These are phyloP conservation scores for Phlegmacium glaucopus DNA, from an alignment of 768 basidiomycete species.

Conservation along the genomic window DNA sequence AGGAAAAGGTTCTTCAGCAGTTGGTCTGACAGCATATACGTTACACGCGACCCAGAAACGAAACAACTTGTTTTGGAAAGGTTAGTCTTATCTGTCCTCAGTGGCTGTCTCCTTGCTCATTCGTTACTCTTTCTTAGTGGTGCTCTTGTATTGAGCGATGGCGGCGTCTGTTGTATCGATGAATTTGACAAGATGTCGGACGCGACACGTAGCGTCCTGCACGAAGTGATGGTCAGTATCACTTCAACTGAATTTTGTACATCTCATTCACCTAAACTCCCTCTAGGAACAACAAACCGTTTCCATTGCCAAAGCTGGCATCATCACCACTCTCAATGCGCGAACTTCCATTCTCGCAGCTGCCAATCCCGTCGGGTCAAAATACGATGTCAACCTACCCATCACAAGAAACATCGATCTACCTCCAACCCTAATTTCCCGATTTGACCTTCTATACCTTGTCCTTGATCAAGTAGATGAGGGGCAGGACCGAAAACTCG, in stretches of 20 bases:
- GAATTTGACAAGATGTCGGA: slow-evolving; percentile 99
- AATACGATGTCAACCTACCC: slow-evolving; percentile 88
- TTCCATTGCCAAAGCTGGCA: slow-evolving; percentile 98
- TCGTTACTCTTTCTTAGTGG: slow-evolving; percentile 49
- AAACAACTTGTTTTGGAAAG: slow-evolving; percentile 98
- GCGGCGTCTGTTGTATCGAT: slow-evolving; percentile 97
- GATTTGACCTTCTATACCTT: slow-evolving; percentile 95
- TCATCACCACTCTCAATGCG: slow-evolving; percentile 97
- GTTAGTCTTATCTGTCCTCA: slow-evolving; percentile 36
- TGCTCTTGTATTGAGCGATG: slow-evolving; percentile 91
- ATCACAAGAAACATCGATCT: slow-evolving; percentile 96
- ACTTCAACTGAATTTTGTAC: not conserved
- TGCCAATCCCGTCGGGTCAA: slow-evolving; percentile 94
- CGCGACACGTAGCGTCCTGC: slow-evolving; percentile 93
- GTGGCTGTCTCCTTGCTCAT: not conserved
- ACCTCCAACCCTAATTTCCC: slow-evolving; percentile 95
- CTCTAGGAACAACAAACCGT: slow-evolving; percentile 97
- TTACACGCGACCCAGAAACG: slow-evolving; percentile 96
- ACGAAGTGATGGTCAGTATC: slow-evolving; percentile 88
- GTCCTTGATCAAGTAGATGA: slow-evolving; percentile 96
- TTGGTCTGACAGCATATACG: slow-evolving; percentile 98
- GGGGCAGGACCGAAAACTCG: slow-evolving; percentile 75
- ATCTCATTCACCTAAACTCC: not conserved
- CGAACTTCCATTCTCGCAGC: slow-evolving; percentile 98
- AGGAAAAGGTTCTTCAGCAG: slow-evolving; percentile 97